phyloP scores from a whole-genome alignment of 495 filamentous ascomycete species.

The Neurospora sublineolata region DNA sequence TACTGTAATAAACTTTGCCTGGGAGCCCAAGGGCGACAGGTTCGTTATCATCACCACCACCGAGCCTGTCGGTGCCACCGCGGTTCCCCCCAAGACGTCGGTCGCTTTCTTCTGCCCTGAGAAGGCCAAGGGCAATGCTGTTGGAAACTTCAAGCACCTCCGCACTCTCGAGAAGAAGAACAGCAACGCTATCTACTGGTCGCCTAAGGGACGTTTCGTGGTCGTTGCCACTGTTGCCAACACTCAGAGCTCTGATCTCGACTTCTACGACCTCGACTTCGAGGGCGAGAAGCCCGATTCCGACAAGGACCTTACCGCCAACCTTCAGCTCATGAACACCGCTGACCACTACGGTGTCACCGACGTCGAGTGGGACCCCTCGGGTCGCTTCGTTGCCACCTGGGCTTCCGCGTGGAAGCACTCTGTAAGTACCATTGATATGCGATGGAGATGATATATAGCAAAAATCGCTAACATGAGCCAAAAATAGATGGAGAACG shows the following conservation, averaged over 20 bases:
- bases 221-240: conserved; percentile 86
- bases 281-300: conserved; percentile 89
- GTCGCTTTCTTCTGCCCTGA: conserved; percentile 95
- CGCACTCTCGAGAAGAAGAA: conserved; percentile 95
- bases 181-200: conserved; percentile 99
- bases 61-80: conserved; percentile 64
- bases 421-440: conserved; percentile 46
- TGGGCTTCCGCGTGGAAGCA: conserved; percentile 94
- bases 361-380: conserved; percentile 95
- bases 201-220: conserved; percentile 90
- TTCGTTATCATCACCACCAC: conserved; percentile 96
- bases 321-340: conserved; percentile 83
- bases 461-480: conserved; percentile 26
- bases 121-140: conserved; percentile 62
- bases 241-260: conserved; percentile 83
- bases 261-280: conserved; percentile 96
- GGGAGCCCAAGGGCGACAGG: conserved; percentile 93
- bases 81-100: conserved; percentile 81
- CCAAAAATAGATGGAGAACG: conserved; percentile 79
- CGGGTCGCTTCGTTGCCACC: conserved; percentile 83
- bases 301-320: conserved; percentile 89
- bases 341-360: conserved; percentile 95
- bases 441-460: neutral
- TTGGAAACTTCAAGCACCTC: conserved; percentile 92
- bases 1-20: conserved; percentile 96